These are phyloP conservation scores for Cytospora mali DNA, from an alignment of 2,329 filamentous ascomycete species.

Conservation along the genomic window DNA sequence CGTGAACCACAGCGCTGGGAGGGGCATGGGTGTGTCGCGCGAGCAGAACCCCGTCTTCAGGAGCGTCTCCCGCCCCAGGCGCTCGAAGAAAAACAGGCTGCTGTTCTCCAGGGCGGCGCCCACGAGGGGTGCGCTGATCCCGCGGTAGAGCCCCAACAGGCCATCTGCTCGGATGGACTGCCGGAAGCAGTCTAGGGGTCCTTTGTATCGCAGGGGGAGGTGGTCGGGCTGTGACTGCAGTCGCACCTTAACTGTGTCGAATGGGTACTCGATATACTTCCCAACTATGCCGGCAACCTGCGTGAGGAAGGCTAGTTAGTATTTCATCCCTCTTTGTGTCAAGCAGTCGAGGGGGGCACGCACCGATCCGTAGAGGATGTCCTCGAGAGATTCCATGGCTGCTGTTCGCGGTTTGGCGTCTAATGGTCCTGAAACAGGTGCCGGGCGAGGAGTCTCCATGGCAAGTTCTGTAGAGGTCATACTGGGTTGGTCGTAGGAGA, in stretches of 20 bases:
- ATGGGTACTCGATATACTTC: conserved; percentile 97
- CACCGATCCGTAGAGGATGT: conserved; percentile 86
- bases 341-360: conserved; percentile 38
- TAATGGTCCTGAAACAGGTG: conserved; percentile 16
- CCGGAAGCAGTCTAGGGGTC: conserved; percentile 90
- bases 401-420: conserved; percentile 43
- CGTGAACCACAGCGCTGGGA: conserved; percentile 75
- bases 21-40: conserved; percentile 64
- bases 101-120: conserved; percentile 93
- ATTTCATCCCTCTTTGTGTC: background rate
- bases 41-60: conserved; percentile 55
- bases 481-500: conserved; percentile 22
- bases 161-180: conserved; percentile 82
- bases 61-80: conserved; percentile 68
- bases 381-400: conserved; percentile 73
- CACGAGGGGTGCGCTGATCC: conserved; percentile 86
- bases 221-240: conserved; percentile 93
- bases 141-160: conserved; percentile 81
- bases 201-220: conserved; percentile 77
- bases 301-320: conserved; percentile 15
- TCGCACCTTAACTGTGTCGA: conserved; percentile 97
- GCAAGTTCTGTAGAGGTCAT: conserved; percentile 23
- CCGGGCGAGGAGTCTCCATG: conserved; percentile 17
- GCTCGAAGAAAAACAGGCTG: conserved; percentile 90
- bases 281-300: conserved; percentile 83